These are phyloP conservation scores for Xylaria nigripes DNA, from an alignment of 495 filamentous ascomycete genomes.

Conservation along the genomic window DNA sequence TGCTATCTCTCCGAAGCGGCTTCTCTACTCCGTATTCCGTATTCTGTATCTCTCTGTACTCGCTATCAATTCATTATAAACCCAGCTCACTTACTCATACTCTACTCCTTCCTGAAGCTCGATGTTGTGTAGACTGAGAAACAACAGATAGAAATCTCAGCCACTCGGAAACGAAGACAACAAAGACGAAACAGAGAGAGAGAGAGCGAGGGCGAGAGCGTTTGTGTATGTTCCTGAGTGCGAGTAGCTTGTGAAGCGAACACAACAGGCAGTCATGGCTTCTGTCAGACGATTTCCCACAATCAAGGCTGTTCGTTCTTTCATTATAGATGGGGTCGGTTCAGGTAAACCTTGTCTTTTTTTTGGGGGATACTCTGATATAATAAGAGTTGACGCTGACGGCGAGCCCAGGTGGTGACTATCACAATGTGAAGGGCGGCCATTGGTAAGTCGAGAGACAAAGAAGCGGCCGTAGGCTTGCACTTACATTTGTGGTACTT, in stretches of 20 bases:
- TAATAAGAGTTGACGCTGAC: background rate
- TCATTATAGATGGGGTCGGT: conserved; percentile 76
- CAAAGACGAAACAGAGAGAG: too few species aligned
- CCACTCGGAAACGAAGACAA: too few species aligned
- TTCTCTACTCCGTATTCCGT: background rate
- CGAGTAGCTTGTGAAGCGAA: background rate
- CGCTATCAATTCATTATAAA: too few species aligned
- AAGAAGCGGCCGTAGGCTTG: background rate
- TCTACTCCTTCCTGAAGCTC: too few species aligned
- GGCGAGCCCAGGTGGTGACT: conserved; percentile 56
- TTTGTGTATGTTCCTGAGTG: background rate
- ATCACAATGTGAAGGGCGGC: conserved; percentile 89
- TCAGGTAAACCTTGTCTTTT: conserved; percentile 43
- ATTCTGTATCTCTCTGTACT: too few species aligned
- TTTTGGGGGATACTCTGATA: background rate
- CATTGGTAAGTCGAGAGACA: conserved; percentile 52
- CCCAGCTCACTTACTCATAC: too few species aligned
- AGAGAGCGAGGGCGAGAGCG: too few species aligned
- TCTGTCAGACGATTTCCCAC: conserved; percentile 50
- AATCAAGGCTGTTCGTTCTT: conserved; percentile 75
- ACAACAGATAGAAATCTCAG: background rate
- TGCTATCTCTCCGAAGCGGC: too few species aligned
- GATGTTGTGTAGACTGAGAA: too few species aligned
- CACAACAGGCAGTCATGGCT: conserved; percentile 25
- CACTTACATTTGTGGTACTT: background rate